Conservation (phyloP, 257 asterid species). For the Verbascum thapsus region DNA sequence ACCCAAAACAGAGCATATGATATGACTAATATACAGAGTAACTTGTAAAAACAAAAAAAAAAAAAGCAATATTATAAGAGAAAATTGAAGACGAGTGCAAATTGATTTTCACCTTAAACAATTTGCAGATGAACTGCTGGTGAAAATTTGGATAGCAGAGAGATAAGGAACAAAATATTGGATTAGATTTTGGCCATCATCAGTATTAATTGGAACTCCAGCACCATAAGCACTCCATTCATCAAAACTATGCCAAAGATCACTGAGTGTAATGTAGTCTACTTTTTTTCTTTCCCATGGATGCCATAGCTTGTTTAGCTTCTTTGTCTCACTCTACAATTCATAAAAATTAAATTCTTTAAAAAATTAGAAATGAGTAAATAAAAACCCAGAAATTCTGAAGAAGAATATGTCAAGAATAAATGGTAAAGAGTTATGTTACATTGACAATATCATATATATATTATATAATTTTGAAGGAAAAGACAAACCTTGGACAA, state of each 20-base stretch:
- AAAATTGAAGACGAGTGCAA: neutral
- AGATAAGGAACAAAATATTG: slow-evolving; percentile 94
- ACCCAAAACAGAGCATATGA: too few species aligned
- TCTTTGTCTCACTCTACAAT: slow-evolving; percentile 73
- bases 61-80: too few species aligned
- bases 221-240: slow-evolving; percentile 98
- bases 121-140: slow-evolving; percentile 67
- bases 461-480: too few species aligned
- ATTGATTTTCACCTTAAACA: slow-evolving; percentile 64
- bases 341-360: neutral
- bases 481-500: slow-evolving; percentile 47
- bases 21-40: too few species aligned
- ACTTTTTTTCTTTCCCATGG: slow-evolving; percentile 90
- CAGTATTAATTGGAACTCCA: slow-evolving; percentile 76
- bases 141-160: slow-evolving; percentile 94
- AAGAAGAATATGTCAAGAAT: neutral
- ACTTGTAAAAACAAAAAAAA: too few species aligned
- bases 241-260: slow-evolving; percentile 83
- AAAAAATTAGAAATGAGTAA: neutral
- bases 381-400: neutral
- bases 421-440: too few species aligned
- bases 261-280: slow-evolving; percentile 77
- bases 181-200: slow-evolving; percentile 62
- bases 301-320: slow-evolving; percentile 90
- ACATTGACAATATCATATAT: too few species aligned